A percentile compares a stretch with the other conserved stretches of the same genome.
These are phyloP conservation scores for Amanita rimosa DNA, from an alignment of 768 basidiomycete genomes.

Conservation along the genomic window DNA sequence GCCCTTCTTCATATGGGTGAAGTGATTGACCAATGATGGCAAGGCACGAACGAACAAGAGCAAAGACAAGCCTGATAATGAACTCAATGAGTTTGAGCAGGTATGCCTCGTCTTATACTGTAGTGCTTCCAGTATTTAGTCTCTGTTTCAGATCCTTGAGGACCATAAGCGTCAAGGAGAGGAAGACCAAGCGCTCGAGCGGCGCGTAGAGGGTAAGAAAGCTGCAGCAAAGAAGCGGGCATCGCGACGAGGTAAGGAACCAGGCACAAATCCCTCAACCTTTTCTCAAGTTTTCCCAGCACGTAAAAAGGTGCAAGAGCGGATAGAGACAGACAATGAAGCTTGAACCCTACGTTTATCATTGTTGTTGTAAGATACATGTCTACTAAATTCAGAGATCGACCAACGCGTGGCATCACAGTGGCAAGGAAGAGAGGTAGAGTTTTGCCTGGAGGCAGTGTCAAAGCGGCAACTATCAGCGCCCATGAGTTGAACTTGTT, in stretches of 20 bases:
- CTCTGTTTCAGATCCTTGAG: conserved; percentile 57
- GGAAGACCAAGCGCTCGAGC: conserved; percentile 87
- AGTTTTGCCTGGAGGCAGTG: too few relatives aligned
- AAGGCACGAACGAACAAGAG: conserved; percentile 82
- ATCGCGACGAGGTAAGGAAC: conserved; percentile 28
- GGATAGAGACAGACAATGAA: conserved; percentile 10
- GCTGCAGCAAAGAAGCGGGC: conserved; percentile 67
- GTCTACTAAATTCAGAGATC: neutral
- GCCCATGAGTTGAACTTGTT: too few relatives aligned
- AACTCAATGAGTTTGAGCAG: conserved; percentile 89
- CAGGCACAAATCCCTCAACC: neutral
- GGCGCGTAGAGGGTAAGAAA: conserved; percentile 75
- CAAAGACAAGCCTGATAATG: conserved; percentile 84
- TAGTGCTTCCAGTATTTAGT: neutral
- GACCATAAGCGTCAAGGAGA: conserved; percentile 77
- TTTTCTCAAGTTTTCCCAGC: conserved; percentile 4
- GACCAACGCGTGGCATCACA: too few relatives aligned
- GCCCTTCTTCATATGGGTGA: neutral
- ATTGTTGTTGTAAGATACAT: neutral
- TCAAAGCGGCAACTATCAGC: too few relatives aligned
- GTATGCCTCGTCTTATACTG: conserved; percentile 24
- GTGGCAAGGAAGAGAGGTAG: too few relatives aligned
- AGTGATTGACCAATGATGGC: neutral
- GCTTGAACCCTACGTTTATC: neutral
- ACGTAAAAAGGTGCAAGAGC: conserved; percentile 12